phyloP scores from a whole-genome alignment of 345 rosid species.

The Abelmoschus esculentus region DNA sequence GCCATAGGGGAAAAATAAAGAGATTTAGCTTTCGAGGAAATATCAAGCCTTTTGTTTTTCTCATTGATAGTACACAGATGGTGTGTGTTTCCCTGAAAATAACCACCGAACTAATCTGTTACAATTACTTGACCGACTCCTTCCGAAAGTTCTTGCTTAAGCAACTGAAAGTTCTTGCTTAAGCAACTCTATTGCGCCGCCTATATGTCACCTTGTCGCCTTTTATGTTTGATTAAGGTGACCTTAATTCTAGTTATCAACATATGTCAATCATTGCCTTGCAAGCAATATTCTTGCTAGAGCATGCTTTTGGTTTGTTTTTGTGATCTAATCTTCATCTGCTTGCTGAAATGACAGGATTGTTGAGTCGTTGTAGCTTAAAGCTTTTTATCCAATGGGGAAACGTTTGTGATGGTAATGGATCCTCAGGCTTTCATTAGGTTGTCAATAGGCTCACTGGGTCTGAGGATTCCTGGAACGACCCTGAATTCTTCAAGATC shows the following conservation, averaged over 20 bases:
- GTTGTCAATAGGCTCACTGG: slow-evolving; percentile 75
- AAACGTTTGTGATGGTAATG: slow-evolving; percentile 51
- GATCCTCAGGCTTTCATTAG: slow-evolving; percentile 96
- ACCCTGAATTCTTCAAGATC: slow-evolving; percentile 35
- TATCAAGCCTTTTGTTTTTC: no score
- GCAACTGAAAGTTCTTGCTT: no score
- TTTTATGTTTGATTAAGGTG: not conserved
- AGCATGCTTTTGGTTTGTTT: slow-evolving; percentile 1
- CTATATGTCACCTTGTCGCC: not conserved
- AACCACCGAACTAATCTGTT: not conserved
- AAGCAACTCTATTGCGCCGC: not conserved
- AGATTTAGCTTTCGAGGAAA: no score
- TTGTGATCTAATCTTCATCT: slow-evolving; percentile 2
- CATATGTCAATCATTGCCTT: not conserved
- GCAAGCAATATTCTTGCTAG: not conserved
- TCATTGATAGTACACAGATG: not conserved
- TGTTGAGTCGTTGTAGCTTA: slow-evolving; percentile 21
- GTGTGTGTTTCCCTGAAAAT: not conserved
- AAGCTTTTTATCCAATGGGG: slow-evolving; percentile 37
- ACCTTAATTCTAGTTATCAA: not conserved
- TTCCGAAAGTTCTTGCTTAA: not conserved
- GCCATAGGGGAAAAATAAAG: not conserved
- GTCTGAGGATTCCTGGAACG: slow-evolving; percentile 58
- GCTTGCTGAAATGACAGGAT: slow-evolving; percentile 16
- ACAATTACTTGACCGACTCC: not conserved